Evolutionary conservation across 164 flowering plant genomes (phyloP), one percentile per base, ranked within the genome.

Genomic region (Kingdonia uniflora): DNA sequence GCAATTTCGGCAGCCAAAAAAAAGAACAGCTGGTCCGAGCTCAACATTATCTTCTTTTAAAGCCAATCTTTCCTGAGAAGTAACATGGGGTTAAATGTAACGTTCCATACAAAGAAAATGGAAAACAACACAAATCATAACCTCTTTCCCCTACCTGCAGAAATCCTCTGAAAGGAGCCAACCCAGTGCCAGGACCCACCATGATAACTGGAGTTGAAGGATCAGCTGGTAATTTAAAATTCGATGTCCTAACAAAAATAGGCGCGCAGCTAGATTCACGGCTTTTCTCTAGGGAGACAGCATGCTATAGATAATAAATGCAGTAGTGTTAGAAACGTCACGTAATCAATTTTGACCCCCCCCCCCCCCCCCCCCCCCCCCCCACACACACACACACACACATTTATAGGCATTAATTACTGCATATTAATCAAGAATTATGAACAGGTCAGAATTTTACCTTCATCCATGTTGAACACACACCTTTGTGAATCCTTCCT

Each of bases 381-480:
- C n/a, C n/a, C n/a, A n/a, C n/a, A n/a, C n/a, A n/a, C n/a, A n/a
- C n/a, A n/a, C n/a, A n/a, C n/a, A n/a, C 6, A 29, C 35, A 29
- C 35, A 29, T 3, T 29, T 3, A 29, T 4, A 29, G 35, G 35
- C 4, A n/a, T n/a, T n/a, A 3, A 29, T 8, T 29, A 29, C 35
- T 29, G 35, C 6, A 29, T 8, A 29, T 8, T 29, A 29, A 42
- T 16, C 12, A n/a, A n/a, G n/a, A n/a, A n/a, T n/a, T n/a, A 19
- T 52, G 21, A 37, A 47, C 10, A 19, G 24, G 11, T n/a, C 8
- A n/a, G 51, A 22, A 11, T 37, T 55, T 42, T 44, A 90, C 97
- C 95, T 87, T 87, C 89, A 87, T 87, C 97, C 97, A 90, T 14
- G 95, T 87, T 48, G 97, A 90, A 58, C 92, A 87, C 37, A 90